Evolutionary conservation across 371 early-diverging fungal genomes (phyloP).

Genomic region (Coemansia sp.): DNA sequence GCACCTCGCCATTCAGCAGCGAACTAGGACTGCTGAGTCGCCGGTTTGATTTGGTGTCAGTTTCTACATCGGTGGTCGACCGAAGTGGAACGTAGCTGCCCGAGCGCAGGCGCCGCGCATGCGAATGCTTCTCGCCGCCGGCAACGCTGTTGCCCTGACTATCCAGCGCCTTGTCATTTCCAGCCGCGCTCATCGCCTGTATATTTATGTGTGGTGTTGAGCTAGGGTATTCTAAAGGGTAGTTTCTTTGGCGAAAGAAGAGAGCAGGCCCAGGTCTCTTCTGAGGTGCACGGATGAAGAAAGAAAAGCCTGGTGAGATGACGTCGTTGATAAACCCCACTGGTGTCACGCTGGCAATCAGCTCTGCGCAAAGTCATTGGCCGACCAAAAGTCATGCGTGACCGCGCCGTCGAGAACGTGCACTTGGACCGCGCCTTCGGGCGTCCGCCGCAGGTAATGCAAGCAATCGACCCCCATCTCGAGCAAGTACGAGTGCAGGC

Average conservation of each 20-base stretch:
- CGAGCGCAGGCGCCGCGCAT: neutral
- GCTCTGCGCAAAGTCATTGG: slow-evolving; percentile 21
- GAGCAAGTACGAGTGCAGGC: slow-evolving; percentile 33
- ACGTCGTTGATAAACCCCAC: no score
- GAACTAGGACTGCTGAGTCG: slow-evolving; percentile 17
- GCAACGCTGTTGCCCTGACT: no score
- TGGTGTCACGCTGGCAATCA: no score
- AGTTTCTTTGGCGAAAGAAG: no score
- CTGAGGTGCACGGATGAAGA: no score
- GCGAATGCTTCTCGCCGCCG: no score
- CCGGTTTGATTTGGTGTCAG: neutral
- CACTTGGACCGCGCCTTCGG: slow-evolving; percentile 7
- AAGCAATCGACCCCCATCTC: slow-evolving; percentile 34
- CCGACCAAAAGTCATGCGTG: slow-evolving; percentile 32
- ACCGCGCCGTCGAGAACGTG: slow-evolving; percentile 18
- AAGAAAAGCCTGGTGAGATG: no score
- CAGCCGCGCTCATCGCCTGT: no score
- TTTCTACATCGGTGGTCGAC: neutral
- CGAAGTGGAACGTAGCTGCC: slow-evolving; percentile 5
- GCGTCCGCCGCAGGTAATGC: slow-evolving; percentile 26
- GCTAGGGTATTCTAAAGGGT: no score
- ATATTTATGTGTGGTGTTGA: no score
- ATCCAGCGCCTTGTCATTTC: no score
- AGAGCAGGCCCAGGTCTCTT: no score
- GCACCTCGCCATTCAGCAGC: slow-evolving; percentile 3